Percentiles rank a stretch among this genome's conserved stretches.
Conservation (phyloP, 192 early-diverging fungal species). For the Mortierella hygrophila region DNA sequence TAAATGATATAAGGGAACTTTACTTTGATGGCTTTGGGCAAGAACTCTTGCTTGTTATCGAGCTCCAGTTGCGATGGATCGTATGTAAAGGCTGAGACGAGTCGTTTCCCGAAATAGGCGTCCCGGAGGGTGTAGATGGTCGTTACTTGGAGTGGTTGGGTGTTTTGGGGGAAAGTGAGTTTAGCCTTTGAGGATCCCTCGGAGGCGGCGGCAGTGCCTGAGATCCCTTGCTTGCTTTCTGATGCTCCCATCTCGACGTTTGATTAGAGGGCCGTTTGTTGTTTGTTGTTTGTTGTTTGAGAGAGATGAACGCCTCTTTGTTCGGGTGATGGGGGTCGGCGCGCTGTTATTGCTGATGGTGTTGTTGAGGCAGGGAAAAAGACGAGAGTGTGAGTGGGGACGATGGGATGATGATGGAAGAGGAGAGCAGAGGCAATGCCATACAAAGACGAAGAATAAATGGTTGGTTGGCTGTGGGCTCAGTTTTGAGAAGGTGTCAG, state of each 20-base stretch:
- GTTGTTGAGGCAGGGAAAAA: not conserved
- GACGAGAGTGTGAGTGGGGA: not conserved
- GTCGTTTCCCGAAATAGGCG: constrained; percentile 43
- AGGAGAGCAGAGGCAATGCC: not conserved
- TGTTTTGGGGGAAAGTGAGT: constrained; percentile 29
- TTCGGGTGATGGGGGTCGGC: not conserved
- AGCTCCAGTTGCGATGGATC: constrained; percentile 47
- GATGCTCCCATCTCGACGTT: constrained; percentile 35
- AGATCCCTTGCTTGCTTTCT: constrained; percentile 41
- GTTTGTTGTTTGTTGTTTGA: not conserved
- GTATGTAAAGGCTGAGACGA: constrained; percentile 42
- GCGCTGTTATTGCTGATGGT: not conserved
- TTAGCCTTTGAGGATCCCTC: constrained; percentile 44
- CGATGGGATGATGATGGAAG: not conserved
- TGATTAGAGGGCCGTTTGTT: not conserved
- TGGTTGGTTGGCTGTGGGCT: not conserved
- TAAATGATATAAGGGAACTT: not conserved
- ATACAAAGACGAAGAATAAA: not conserved
- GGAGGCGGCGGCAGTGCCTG: not conserved
- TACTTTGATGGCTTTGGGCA: constrained; percentile 55
- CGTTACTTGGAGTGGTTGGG: constrained; percentile 28
- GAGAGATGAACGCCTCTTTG: not conserved
- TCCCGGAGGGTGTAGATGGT: constrained; percentile 34
- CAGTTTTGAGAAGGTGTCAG: not conserved
- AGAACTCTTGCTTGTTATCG: constrained; percentile 48